Base-by-base conservation (phyloP, 2,329 filamentous ascomycete species). In the Colletotrichum noveboracense region DNA sequence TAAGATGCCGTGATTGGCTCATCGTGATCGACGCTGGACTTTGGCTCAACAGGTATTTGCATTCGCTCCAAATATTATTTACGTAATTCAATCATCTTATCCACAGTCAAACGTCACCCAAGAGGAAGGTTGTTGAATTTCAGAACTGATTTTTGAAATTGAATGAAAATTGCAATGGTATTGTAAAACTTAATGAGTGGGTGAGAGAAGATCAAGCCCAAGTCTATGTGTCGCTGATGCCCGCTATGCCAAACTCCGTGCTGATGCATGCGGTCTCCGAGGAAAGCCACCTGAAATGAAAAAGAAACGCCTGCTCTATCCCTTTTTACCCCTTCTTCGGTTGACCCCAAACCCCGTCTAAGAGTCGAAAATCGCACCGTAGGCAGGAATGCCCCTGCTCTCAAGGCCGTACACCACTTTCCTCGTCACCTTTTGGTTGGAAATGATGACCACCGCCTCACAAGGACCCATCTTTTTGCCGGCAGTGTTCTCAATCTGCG, bases 371-470 rank as follows among this genome's bases (percentile, higher is more conserved):
- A 96, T 94, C 10, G 94, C 93, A 8, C 94, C 94, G 84, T 90
- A 95, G 10, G 93, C 93, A 4, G 91, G 88, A 9, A 95, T 83
- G 0, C 93, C 93, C 71, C 92, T 87, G 48, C 87, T 88, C 84
- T 95, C 93, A 66, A 96, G 84, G 10, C 89, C 92, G 81, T 92
- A 94, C 1, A 95, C 93, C 2, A 95, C 88, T 84, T 91, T 91
- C 80, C 88, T 89, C 21, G 93, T 95, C 38, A 95, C 88, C 72
- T 84, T 88, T 73, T 92, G 91, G 81, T 95, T 96, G 71, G 92
- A 92, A 79, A 96, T 93, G 75, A 95, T 89, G 80, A 95, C 92
- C 48, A 95, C 93, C 4, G 93, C 94, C 86, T 95, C 93, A 3
- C 93, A 85, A 10, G 86, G 83, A 6, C 85, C 85, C 83, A 87